Conservation (phyloP, 2,329 filamentous ascomycete species). For the Rhytidhysteron rufulum region DNA sequence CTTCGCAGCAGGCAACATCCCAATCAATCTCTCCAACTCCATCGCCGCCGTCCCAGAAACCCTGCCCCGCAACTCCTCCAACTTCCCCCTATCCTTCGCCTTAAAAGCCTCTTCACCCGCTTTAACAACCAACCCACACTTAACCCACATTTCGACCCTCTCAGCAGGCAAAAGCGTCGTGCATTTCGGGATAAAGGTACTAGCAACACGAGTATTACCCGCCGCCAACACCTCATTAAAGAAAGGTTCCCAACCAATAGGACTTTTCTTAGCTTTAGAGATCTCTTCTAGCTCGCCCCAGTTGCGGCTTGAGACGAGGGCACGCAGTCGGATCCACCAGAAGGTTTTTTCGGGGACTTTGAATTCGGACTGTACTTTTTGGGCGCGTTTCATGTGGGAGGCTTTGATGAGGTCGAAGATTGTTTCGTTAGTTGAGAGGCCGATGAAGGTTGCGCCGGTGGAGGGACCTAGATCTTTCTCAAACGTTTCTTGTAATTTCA, state of each 20-base stretch:
- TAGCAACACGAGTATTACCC: conserved; percentile 83
- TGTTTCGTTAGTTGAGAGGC: conserved; percentile 85
- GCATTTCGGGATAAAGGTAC: conserved; percentile 84
- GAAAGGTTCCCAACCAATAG: conserved; percentile 97
- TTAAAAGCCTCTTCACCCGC: conserved; percentile 89
- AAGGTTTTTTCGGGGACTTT: conserved; percentile 86
- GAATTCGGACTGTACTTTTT: conserved; percentile 87
- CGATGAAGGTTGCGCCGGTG: conserved; percentile 66
- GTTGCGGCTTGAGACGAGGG: conserved; percentile 82
- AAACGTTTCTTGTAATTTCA: conserved; percentile 82
- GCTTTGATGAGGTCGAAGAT: conserved; percentile 81
- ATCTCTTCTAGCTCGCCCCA: conserved; percentile 92
- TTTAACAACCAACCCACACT: conserved; percentile 84
- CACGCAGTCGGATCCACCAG: conserved; percentile 83
- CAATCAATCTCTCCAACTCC: conserved; percentile 79
- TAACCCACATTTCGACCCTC: conserved; percentile 88
- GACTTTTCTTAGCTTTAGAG: conserved; percentile 71
- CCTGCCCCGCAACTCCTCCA: conserved; percentile 69
- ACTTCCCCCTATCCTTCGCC: conserved; percentile 71
- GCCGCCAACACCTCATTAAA: conserved; percentile 85
- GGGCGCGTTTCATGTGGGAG: conserved; percentile 78
- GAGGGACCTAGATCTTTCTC: conserved; percentile 73
- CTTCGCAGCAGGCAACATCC: conserved; percentile 35
- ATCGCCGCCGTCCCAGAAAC: conserved; percentile 66
- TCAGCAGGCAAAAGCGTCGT: conserved; percentile 64